phyloP scores from a whole-genome alignment of 441 rosid genomes.

The Pelargonium australe region DNA sequence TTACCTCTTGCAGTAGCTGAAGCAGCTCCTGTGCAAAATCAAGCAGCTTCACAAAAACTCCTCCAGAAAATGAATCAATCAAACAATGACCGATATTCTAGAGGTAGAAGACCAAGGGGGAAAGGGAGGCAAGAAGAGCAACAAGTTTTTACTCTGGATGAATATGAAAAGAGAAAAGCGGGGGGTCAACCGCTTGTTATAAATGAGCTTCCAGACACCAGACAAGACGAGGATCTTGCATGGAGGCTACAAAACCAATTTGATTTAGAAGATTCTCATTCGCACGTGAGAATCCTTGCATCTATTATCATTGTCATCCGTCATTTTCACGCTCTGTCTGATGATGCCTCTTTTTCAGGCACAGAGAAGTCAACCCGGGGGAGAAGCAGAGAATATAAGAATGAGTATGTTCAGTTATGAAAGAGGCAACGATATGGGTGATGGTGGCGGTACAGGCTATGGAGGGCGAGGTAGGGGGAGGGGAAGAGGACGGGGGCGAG shows the following conservation, averaged over 20 bases:
- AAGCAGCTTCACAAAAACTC: slow-evolving; percentile 84
- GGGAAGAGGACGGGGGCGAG: slow-evolving; percentile 38
- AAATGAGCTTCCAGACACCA: slow-evolving; percentile 38
- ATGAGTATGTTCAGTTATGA: slow-evolving; percentile 68
- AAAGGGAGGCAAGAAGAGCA: slow-evolving; percentile 54
- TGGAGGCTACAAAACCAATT: slow-evolving; percentile 76
- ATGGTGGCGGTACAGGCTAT: slow-evolving; percentile 23
- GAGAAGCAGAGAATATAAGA: slow-evolving; percentile 53
- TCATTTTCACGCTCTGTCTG: slow-evolving; percentile 9
- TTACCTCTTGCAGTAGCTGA: slow-evolving; percentile 46
- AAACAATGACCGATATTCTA: slow-evolving; percentile 30
- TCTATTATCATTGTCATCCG: slow-evolving; percentile 9
- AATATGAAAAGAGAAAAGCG: slow-evolving; percentile 60
- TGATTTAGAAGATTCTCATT: slow-evolving; percentile 59
- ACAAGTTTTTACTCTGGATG: slow-evolving; percentile 50
- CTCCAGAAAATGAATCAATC: slow-evolving; percentile 67
- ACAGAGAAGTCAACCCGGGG: slow-evolving; percentile 32
- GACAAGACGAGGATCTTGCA: slow-evolving; percentile 68
- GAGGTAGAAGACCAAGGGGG: slow-evolving; percentile 44
- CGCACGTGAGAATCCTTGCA: slow-evolving; percentile 30
- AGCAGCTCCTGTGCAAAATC: slow-evolving; percentile 69
- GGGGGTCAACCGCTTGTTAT: slow-evolving; percentile 25
- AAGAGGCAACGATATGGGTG: slow-evolving; percentile 33
- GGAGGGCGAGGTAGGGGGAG: slow-evolving; percentile 35
- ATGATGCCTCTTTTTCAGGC: slow-evolving; percentile 31